A percentile compares a stretch with the other conserved stretches of the same genome.
phyloP scores from a whole-genome alignment of 2,329 filamentous ascomycete genomes.

The Alternaria tenuissima region DNA sequence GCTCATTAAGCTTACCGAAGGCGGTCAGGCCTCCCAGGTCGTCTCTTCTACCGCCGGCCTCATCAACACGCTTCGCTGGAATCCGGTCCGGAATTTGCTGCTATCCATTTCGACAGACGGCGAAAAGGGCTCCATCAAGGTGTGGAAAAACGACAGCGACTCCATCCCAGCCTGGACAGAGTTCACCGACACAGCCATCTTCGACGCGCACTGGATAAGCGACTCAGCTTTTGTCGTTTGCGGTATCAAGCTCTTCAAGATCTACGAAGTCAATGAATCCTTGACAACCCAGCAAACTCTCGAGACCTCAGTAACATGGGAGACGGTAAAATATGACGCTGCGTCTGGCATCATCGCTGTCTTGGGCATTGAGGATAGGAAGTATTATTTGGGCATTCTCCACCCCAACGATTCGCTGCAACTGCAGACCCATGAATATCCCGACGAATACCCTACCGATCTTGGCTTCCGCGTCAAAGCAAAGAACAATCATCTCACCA shows the following conservation, averaged over 20 bases:
- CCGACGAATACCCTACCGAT: conserved; percentile 50
- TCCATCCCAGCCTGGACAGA: conserved; percentile 53
- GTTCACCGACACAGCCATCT: conserved; percentile 52
- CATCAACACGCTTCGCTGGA: conserved; percentile 50
- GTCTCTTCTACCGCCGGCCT: conserved; percentile 50
- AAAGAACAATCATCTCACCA: conserved; percentile 21
- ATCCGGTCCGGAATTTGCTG: conserved; percentile 43
- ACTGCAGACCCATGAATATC: conserved; percentile 44
- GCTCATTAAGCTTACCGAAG: conserved; percentile 45
- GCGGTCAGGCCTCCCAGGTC: conserved; percentile 40
- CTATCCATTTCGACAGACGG: conserved; percentile 52
- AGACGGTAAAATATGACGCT: conserved; percentile 51
- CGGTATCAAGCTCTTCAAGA: conserved; percentile 51
- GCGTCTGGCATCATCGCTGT: conserved; percentile 52
- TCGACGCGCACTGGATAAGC: conserved; percentile 56
- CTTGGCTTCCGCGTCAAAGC: conserved; percentile 51
- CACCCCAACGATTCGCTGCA: conserved; percentile 43
- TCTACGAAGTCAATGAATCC: conserved; percentile 47
- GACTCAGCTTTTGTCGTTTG: conserved; percentile 56
- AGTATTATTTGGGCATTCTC: conserved; percentile 47
- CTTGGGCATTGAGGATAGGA: conserved; percentile 36
- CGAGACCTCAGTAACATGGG: conserved; percentile 46
- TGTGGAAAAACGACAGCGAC: conserved; percentile 48
- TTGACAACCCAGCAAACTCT: conserved; percentile 42
- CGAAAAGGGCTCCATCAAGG: conserved; percentile 49